These are phyloP conservation scores for Parasarocladium wereldwijsianum DNA, from an alignment of 2,329 filamentous ascomycete species.

Conservation along the genomic window DNA sequence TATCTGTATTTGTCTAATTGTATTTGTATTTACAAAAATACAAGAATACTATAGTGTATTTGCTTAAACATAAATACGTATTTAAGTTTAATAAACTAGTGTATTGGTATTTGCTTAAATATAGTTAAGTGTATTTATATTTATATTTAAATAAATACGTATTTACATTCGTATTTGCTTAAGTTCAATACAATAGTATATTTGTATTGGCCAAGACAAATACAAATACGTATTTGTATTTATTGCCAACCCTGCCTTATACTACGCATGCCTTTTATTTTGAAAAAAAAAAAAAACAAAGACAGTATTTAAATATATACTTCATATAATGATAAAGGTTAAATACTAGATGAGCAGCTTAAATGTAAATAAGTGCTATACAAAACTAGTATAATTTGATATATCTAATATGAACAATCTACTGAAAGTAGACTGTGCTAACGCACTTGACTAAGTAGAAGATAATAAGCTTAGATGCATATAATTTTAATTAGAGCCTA, in stretches of 20 bases:
- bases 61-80: neutral
- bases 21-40: neutral
- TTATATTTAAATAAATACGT: slow-evolving; percentile 1
- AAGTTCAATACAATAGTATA: too few species aligned
- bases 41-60: neutral
- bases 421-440: too few species aligned
- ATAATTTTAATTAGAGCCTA: too few species aligned
- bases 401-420: neutral
- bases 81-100: neutral
- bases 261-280: too few species aligned
- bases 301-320: slow-evolving; percentile 2
- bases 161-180: neutral
- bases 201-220: too few species aligned
- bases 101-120: neutral
- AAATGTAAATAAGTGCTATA: neutral
- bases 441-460: too few species aligned
- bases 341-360: neutral
- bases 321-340: neutral
- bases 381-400: too few species aligned
- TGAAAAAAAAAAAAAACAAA: neutral
- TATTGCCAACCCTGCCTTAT: too few species aligned
- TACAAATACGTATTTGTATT: too few species aligned
- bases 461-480: too few species aligned
- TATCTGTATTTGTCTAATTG: neutral
- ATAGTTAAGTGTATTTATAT: slow-evolving; percentile 1